Conservation (phyloP, 805 yeast species). For the Candida ovalis region DNA sequence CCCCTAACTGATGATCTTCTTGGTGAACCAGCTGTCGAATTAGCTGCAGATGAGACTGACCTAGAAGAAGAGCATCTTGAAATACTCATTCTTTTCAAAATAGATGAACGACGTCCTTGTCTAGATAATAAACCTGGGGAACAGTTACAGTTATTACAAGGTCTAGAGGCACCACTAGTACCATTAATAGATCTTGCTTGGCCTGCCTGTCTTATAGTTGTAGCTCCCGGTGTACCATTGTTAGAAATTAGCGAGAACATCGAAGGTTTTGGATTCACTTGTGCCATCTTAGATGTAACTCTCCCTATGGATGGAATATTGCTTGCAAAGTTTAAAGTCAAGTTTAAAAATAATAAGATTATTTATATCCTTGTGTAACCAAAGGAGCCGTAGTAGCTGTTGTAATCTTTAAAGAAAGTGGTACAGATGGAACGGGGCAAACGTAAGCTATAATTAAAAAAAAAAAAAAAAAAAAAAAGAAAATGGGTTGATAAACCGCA, state of each 20-base stretch:
- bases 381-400: too few relatives aligned
- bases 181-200: not conserved
- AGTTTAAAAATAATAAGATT: too few relatives aligned
- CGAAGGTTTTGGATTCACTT: conserved; percentile 37
- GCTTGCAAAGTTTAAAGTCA: not conserved
- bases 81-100: conserved; percentile 30
- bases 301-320: not conserved
- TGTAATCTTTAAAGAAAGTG: too few relatives aligned
- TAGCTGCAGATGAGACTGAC: conserved; percentile 6
- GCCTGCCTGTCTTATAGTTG: conserved; percentile 10
- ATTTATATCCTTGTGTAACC: too few relatives aligned
- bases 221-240: conserved; percentile 10
- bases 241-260: conserved; percentile 37
- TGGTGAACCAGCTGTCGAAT: conserved; percentile 38
- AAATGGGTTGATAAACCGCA: too few relatives aligned
- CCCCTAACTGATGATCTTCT: conserved; percentile 23
- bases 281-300: conserved; percentile 19
- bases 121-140: conserved; percentile 78
- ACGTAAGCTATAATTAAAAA: too few relatives aligned
- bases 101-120: conserved; percentile 55
- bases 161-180: conserved; percentile 28
- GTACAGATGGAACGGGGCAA: too few relatives aligned
- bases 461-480: too few relatives aligned
- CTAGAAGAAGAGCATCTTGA: conserved; percentile 17
- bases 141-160: conserved; percentile 76